A percentile compares a stretch with the other conserved stretches of the same genome.
These are phyloP conservation scores for Trichoderma sp. DNA, from an alignment of 2,329 filamentous ascomycete species.

Conservation along the genomic window DNA sequence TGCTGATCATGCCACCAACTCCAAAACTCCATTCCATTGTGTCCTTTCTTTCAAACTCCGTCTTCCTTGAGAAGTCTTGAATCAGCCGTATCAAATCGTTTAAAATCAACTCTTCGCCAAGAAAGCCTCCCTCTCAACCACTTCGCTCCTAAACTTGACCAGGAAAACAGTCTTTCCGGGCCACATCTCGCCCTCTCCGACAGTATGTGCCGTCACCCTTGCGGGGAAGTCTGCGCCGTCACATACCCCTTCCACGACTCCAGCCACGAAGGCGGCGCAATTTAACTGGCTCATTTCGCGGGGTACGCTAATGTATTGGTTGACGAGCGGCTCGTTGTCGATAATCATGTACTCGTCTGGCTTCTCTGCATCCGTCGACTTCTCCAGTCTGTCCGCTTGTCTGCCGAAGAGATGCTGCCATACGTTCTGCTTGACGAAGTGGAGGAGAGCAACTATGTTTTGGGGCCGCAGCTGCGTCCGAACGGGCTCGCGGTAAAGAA, in stretches of 20 bases:
- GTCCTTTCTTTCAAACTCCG: slow-evolving; percentile 12
- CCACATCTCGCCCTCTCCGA: slow-evolving; percentile 80
- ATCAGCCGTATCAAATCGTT: neutral
- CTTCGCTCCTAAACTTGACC: slow-evolving; percentile 88
- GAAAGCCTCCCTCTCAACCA: slow-evolving; percentile 87
- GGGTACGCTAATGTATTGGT: slow-evolving; percentile 89
- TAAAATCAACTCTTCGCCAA: slow-evolving; percentile 60
- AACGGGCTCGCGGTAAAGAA: slow-evolving; percentile 79
- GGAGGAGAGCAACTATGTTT: slow-evolving; percentile 85
- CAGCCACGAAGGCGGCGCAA: slow-evolving; percentile 93
- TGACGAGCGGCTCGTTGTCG: slow-evolving; percentile 96
- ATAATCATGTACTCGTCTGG: slow-evolving; percentile 98
- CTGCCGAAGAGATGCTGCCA: slow-evolving; percentile 93
- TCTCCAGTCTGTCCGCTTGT: slow-evolving; percentile 90
- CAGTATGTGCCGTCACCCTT: slow-evolving; percentile 85
- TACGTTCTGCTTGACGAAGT: slow-evolving; percentile 90
- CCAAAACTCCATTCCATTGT: slow-evolving; percentile 33
- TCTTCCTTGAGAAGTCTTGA: neutral
- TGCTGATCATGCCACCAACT: slow-evolving; percentile 28
- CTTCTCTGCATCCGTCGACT: slow-evolving; percentile 77
- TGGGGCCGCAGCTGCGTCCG: slow-evolving; percentile 77
- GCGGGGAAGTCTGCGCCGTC: slow-evolving; percentile 90
- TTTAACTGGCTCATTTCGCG: slow-evolving; percentile 96
- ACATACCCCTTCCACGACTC: slow-evolving; percentile 93
- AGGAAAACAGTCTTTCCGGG: slow-evolving; percentile 94